Conservation (phyloP, 2,329 filamentous ascomycete genomes). For the Pseudopyricularia cyperi region DNA sequence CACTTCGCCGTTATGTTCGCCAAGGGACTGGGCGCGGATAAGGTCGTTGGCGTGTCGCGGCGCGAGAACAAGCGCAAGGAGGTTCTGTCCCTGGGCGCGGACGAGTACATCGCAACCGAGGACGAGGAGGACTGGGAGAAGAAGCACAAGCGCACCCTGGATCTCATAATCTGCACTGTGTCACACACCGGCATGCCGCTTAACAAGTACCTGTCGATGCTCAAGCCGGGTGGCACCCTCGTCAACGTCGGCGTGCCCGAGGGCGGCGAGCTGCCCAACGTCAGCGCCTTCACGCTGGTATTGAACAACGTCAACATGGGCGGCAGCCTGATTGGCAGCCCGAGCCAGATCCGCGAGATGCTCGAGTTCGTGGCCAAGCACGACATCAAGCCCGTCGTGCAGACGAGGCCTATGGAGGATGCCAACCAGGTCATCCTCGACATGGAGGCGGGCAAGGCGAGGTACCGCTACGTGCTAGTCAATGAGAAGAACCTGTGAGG, state of each 20-base stretch:
- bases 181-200: constrained; percentile 44
- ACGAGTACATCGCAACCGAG: constrained; percentile 16
- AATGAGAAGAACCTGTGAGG: constrained; percentile 14
- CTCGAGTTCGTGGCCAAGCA: constrained; percentile 44
- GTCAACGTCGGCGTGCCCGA: constrained; percentile 56
- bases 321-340: constrained; percentile 34
- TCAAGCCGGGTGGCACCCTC: constrained; percentile 54
- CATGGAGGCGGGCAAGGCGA: constrained; percentile 40
- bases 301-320: constrained; percentile 37
- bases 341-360: constrained; percentile 51
- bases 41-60: constrained; percentile 7
- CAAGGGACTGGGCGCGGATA: constrained; percentile 8
- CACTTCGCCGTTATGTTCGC: constrained; percentile 9
- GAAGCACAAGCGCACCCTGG: constrained; percentile 35
- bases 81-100: constrained; percentile 7
- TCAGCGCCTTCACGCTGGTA: constrained; percentile 46
- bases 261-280: constrained; percentile 23
- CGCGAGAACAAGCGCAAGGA: constrained; percentile 6
- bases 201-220: constrained; percentile 44
- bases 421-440: constrained; percentile 45
- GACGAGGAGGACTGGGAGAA: constrained; percentile 42
- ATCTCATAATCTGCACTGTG: constrained; percentile 48
- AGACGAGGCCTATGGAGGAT: constrained; percentile 41
- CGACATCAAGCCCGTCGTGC: constrained; percentile 43
- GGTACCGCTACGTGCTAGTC: constrained; percentile 34